A percentile compares a stretch with the other conserved stretches of the same genome.
Evolutionary conservation across 176 grass and related monocot genomes (phyloP).

Genomic region (Carex kokanica): DNA sequence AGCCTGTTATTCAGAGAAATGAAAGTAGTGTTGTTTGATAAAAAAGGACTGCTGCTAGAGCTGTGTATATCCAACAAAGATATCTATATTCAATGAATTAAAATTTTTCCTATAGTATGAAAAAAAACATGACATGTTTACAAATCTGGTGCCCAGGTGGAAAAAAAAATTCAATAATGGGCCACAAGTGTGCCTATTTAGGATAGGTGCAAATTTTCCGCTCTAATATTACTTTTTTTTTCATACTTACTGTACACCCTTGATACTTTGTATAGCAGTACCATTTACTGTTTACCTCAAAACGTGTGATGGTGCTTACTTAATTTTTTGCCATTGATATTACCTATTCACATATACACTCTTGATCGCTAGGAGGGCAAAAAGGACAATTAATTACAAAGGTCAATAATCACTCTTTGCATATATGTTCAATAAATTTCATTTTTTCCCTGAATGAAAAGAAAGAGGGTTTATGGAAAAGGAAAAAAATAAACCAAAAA

Average conservation of each 20-base stretch:
- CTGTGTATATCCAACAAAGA: neutral
- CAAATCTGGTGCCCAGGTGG: neutral
- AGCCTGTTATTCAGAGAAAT: neutral
- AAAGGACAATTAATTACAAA: neutral
- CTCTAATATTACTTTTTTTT: neutral
- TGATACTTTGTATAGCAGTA: neutral
- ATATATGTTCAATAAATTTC: neutral
- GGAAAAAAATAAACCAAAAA: neutral
- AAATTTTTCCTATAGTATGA: neutral
- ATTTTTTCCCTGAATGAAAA: neutral
- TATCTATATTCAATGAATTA: neutral
- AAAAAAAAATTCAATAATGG: neutral
- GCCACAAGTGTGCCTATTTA: neutral
- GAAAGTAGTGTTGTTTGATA: neutral
- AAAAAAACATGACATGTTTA: neutral
- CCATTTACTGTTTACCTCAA: neutral
- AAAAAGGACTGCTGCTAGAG: neutral
- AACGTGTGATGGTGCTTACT: neutral
- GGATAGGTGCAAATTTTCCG: neutral
- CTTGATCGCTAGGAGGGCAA: neutral
- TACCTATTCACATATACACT: neutral
- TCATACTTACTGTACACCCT: neutral
- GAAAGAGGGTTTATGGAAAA: neutral
- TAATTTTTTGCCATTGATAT: neutral
- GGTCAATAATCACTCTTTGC: neutral